Evolutionary conservation across 768 basidiomycete species (phyloP).

Genomic region (Tulasnella sp.): DNA sequence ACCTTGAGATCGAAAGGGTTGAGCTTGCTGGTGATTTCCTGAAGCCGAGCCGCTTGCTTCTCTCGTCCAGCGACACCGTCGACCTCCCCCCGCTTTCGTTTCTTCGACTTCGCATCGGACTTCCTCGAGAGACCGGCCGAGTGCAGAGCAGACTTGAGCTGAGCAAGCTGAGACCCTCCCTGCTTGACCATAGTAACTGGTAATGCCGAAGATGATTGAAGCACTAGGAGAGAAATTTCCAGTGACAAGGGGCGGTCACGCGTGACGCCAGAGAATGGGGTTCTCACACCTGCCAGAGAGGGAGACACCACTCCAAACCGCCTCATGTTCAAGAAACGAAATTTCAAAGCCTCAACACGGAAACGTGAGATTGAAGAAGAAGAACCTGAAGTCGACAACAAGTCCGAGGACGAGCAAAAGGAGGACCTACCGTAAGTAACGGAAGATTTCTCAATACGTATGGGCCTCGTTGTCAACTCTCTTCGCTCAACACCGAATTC

Average conservation of each 20-base stretch:
- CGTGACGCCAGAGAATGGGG: background rate
- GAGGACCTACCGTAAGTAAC: slow-evolving; percentile 31
- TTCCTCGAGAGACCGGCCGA: slow-evolving; percentile 75
- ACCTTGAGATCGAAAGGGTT: slow-evolving; percentile 96
- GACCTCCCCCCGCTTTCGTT: slow-evolving; percentile 63
- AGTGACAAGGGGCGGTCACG: slow-evolving; percentile 22
- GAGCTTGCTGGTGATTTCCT: slow-evolving; percentile 79
- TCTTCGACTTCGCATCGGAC: slow-evolving; percentile 57
- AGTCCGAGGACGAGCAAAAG: slow-evolving; percentile 18
- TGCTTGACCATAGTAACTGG: slow-evolving; percentile 29
- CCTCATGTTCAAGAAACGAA: slow-evolving; percentile 37
- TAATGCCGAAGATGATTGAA: background rate
- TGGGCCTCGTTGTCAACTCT: background rate
- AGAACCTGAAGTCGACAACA: slow-evolving; percentile 23
- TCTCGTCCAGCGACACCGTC: slow-evolving; percentile 59
- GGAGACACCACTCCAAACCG: slow-evolving; percentile 4
- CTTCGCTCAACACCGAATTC: background rate
- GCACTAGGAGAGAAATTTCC: slow-evolving; percentile 22
- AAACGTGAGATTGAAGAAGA: slow-evolving; percentile 32
- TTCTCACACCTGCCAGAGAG: slow-evolving; percentile 1
- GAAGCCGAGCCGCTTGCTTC: slow-evolving; percentile 76
- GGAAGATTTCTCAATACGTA: background rate
- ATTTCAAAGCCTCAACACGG: slow-evolving; percentile 27
- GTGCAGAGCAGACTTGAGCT: slow-evolving; percentile 84
- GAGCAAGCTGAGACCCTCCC: slow-evolving; percentile 73